Evolutionary conservation across 2,329 filamentous ascomycete genomes (phyloP).

Genomic region (Xylariaceae sp.): DNA sequence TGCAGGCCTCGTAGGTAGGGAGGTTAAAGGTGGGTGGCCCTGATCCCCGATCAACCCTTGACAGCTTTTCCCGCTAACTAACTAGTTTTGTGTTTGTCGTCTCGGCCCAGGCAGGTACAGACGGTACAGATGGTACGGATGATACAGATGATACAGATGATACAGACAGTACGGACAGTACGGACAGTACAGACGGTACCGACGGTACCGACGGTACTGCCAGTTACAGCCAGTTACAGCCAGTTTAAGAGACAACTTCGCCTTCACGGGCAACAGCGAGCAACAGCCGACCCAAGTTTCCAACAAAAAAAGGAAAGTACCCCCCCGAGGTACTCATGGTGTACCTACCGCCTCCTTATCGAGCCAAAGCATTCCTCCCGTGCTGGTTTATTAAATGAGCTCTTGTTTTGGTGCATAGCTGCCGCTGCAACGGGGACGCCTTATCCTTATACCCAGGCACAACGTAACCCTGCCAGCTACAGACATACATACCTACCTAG

Average conservation of each 20-base stretch:
- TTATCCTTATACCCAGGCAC: constrained; percentile 24
- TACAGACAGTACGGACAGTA: no score
- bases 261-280: neutral
- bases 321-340: neutral
- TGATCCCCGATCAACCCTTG: neutral
- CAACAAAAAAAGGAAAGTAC: neutral
- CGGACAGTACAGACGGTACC: neutral
- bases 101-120: neutral
- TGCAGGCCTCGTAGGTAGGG: neutral
- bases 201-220: no score
- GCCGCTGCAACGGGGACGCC: neutral
- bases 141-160: neutral
- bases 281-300: neutral
- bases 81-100: neutral
- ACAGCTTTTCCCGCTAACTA: neutral
- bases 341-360: neutral
- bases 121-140: neutral
- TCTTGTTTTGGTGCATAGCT: constrained; percentile 1
- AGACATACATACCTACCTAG: neutral
- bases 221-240: no score
- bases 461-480: constrained; percentile 25
- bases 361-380: neutral
- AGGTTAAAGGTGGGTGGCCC: neutral
- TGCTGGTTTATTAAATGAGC: neutral
- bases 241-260: neutral